Base-by-base conservation (phyloP, 2,329 filamentous ascomycete species). In the Phaeophleospora eucalypticola region DNA sequence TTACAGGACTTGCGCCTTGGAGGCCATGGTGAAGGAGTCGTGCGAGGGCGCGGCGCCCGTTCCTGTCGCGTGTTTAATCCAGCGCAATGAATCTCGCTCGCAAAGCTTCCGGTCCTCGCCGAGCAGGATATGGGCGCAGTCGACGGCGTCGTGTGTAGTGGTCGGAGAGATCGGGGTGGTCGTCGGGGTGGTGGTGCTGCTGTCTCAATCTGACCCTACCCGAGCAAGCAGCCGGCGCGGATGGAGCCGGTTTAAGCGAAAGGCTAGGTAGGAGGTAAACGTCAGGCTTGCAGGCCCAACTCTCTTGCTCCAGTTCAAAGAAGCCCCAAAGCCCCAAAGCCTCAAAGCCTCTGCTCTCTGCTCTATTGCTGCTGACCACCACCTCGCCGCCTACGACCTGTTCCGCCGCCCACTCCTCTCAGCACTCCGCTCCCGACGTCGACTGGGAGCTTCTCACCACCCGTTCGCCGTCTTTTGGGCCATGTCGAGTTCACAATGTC, bases 401-500 rank as follows among this genome's bases (percentile, higher is more conserved):
- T n/a, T n/a, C n/a, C n/a, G n/a, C n/a, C 41, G 33, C 29, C 43
- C 36, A 34, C 20, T 36, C 27, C 41, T 24, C 34, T 39, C 44
- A 34, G 17, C 34, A 19, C 41, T 36, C 37, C 42, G n/a, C 45
- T 43, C 41, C 32, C 36, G 36, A 43, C 41, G 46, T 48, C 32
- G 33, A 39, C 48, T 51, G 59, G 46, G 56, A 58, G 56, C 58
- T 54, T n/a, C 37, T 51, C 51, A 54, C 57, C 56, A 55, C 52
- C 57, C 52, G 39, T 37, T 43, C 56, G 56, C 58, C 58, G 54
- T 56, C 57, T 60, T 50, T 58, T 45, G 33, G 43, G 38, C 49
- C 60, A 67, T 68, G 65, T 64, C 63, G 57, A 65, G 63, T 59
- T 64, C 64, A 47, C 64, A 65, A 60, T 67, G 64, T 52, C 57